Evolutionary conservation across 2,329 filamentous ascomycete genomes (phyloP), one percentile per base, ranked within the genome.

Genomic region (Pseudophaeomoniella oleicola): DNA sequence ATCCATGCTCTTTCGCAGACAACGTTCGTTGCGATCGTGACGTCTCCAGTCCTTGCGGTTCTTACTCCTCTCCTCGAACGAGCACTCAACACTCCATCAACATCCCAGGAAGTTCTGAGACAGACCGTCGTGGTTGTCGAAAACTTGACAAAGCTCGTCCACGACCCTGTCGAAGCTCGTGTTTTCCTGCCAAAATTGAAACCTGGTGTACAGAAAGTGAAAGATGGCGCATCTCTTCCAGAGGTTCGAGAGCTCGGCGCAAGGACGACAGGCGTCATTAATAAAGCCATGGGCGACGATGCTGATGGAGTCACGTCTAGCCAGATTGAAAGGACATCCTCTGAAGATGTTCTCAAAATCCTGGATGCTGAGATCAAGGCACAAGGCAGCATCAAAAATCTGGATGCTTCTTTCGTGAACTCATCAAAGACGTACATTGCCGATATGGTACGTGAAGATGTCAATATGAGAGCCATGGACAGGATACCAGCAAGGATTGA

Each of bases 71-170:
- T 96, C 47, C 75, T 98, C 17, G 90, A 96, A 64, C 81, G 90
- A 48, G 85, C 87, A 13, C 72, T 98, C 42, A 94, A 94, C 67
- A 88, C 79, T 42, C 90, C 88, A 5, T 75, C 75, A 12, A 98
- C 90, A 3, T 72, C 83, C 3, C 90, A 98, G 58, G 90, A 98
- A 63, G 87, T 96, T 15, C 70, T 94, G 38, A 81, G 90, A 42
- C 88, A 94, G 63, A 94, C 90, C 2, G 86, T 93, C 18, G 86
- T 98, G 37, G 92, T 98, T 36, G 82, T 90, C 14, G 90, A 98
- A 65, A 98, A 98, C 64, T 67, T 98, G 65, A 98, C 90, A 42
- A 96, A 94, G 67, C 76, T 98, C 19, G 90, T 98, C 17, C 90
- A 98, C 59, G 87, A 84, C 56, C 90, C 90, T 11, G 76, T 94